phyloP scores from a whole-genome alignment of 257 asterid species.

The Ocimum tenuiflorum region DNA sequence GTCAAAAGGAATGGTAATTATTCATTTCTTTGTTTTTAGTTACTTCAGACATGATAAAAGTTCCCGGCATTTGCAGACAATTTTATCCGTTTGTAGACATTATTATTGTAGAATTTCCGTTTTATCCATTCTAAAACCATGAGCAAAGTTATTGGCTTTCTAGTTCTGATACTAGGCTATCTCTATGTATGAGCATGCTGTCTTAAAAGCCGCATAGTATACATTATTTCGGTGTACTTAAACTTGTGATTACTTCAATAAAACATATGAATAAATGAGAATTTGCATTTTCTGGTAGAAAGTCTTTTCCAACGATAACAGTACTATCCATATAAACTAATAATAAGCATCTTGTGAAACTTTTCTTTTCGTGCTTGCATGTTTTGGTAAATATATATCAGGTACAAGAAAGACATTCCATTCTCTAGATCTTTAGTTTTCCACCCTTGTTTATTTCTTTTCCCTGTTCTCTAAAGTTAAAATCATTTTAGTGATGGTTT shows the following conservation, averaged over 20 bases:
- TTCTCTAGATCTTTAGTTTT: neutral
- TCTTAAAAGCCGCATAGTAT: neutral
- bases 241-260: neutral
- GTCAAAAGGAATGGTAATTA: slow-evolving; percentile 65
- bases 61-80: neutral
- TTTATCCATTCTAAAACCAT: neutral
- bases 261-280: too few relatives aligned
- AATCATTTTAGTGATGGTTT: neutral
- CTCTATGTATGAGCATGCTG: neutral
- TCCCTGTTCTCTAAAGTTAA: neutral
- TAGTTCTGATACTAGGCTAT: neutral
- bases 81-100: too few relatives aligned
- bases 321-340: too few relatives aligned
- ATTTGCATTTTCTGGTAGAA: too few relatives aligned
- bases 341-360: too few relatives aligned
- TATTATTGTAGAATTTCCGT: too few relatives aligned
- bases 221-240: neutral
- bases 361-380: too few relatives aligned
- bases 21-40: slow-evolving; percentile 14
- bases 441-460: too few relatives aligned
- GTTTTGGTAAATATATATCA: too few relatives aligned
- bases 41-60: neutral
- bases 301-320: too few relatives aligned
- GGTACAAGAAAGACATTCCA: neutral
- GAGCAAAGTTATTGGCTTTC: neutral